phyloP scores from a whole-genome alignment of 176 grass and related monocot genomes.

The Lolium rigidum region DNA sequence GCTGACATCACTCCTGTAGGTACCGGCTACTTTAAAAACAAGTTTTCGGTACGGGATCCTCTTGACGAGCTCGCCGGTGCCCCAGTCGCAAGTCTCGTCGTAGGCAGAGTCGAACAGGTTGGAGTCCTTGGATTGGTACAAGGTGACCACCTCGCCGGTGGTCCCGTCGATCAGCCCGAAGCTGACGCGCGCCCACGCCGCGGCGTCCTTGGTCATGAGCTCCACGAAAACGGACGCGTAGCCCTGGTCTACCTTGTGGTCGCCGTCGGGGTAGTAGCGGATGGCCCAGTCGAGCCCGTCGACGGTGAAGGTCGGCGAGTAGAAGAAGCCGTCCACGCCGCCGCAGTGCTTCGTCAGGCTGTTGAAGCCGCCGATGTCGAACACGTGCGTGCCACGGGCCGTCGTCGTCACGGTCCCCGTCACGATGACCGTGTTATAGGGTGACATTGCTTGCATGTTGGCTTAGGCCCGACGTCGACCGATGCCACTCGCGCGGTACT shows the following conservation, averaged over 20 bases:
- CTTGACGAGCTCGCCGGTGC: not conserved
- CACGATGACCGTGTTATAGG: too few species aligned
- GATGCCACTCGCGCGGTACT: too few species aligned
- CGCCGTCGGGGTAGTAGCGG: slow-evolving; percentile 23
- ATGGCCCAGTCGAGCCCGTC: slow-evolving; percentile 35
- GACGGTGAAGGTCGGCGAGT: slow-evolving; percentile 21
- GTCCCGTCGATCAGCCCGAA: slow-evolving; percentile 25
- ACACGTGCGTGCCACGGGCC: too few species aligned
- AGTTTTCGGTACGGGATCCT: not conserved
- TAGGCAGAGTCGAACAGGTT: not conserved
- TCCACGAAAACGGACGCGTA: slow-evolving; percentile 7
- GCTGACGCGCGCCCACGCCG: slow-evolving; percentile 12
- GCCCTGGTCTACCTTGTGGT: not conserved
- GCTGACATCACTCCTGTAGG: too few species aligned
- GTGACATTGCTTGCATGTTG: too few species aligned
- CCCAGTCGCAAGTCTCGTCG: not conserved
- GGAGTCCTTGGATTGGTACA: not conserved
- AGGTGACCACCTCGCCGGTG: not conserved
- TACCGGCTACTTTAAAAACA: too few species aligned
- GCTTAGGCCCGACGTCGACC: too few species aligned
- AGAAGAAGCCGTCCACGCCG: too few species aligned
- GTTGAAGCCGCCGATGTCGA: too few species aligned
- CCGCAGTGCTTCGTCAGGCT: too few species aligned
- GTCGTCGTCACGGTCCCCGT: too few species aligned
- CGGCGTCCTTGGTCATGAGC: slow-evolving; percentile 6